Evolutionary conservation across 208 protist genomes (phyloP).

Genomic region (Trypanosoma vivax): DNA sequence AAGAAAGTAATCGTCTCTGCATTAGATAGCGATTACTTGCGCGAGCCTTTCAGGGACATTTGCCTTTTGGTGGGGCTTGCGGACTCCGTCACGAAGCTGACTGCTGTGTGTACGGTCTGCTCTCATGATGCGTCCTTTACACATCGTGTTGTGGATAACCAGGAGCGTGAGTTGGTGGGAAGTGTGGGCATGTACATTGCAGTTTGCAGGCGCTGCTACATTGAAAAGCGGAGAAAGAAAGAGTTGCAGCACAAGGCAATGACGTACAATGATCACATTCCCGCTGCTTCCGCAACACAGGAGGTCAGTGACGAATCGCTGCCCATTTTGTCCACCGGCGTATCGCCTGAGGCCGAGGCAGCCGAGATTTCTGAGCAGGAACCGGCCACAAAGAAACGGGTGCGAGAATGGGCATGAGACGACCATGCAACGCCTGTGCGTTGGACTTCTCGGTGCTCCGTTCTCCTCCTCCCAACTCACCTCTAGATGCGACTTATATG

Average conservation of each 20-base stretch:
- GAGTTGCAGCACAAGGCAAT: not conserved
- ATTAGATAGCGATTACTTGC: slow-evolving; percentile 90
- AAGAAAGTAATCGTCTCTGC: slow-evolving; percentile 93
- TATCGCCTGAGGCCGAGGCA: too few species aligned
- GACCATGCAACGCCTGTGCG: too few species aligned
- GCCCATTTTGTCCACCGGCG: too few species aligned
- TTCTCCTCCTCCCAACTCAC: too few species aligned
- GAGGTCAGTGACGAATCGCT: too few species aligned
- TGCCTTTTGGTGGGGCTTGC: slow-evolving; percentile 80
- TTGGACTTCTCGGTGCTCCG: too few species aligned
- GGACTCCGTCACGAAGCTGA: slow-evolving; percentile 90
- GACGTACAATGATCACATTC: not conserved
- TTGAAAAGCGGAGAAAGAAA: slow-evolving; percentile 5
- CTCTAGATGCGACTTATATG: too few species aligned
- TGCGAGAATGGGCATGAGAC: too few species aligned
- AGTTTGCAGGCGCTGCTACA: slow-evolving; percentile 85
- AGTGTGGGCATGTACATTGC: slow-evolving; percentile 93
- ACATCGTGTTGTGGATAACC: slow-evolving; percentile 52
- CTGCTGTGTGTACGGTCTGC: slow-evolving; percentile 90
- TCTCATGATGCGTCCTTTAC: slow-evolving; percentile 79
- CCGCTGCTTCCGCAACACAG: too few species aligned
- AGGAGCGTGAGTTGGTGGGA: slow-evolving; percentile 87
- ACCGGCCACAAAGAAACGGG: too few species aligned
- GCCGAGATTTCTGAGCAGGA: too few species aligned
- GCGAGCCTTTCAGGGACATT: slow-evolving; percentile 84